Evolutionary conservation across 345 rosid species (phyloP).

Genomic region (Eucalyptus marginata): DNA sequence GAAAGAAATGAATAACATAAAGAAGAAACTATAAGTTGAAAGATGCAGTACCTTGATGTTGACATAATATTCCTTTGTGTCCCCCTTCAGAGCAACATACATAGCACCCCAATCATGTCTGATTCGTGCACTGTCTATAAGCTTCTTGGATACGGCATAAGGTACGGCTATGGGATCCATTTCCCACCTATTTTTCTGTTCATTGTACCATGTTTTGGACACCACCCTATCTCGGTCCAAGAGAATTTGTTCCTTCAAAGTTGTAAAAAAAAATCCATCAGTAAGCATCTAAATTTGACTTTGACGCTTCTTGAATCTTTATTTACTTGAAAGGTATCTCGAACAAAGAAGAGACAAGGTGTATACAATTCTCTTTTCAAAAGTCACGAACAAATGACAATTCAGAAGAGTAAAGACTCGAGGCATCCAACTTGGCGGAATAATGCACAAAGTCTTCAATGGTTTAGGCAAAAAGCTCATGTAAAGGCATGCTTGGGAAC

Average conservation of each 20-base stretch:
- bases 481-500: neutral
- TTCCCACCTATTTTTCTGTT: conserved; percentile 78
- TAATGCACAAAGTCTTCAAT: neutral
- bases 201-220: conserved; percentile 82
- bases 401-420: neutral
- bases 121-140: conserved; percentile 65
- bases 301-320: neutral
- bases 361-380: neutral
- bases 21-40: neutral
- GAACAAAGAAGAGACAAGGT: neutral
- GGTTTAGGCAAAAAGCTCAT: neutral
- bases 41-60: conserved; percentile 54
- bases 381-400: neutral
- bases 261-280: neutral
- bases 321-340: neutral
- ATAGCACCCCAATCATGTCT: conserved; percentile 94
- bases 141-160: conserved; percentile 75
- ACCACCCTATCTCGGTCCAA: conserved; percentile 84
- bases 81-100: conserved; percentile 77
- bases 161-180: conserved; percentile 83
- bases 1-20: neutral
- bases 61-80: conserved; percentile 62
- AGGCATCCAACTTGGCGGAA: neutral
- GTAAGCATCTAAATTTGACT: neutral
- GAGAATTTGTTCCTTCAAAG: conserved; percentile 66